Base-by-base conservation (phyloP, 768 basidiomycete species). In the Flagelloscypha sp. region DNA sequence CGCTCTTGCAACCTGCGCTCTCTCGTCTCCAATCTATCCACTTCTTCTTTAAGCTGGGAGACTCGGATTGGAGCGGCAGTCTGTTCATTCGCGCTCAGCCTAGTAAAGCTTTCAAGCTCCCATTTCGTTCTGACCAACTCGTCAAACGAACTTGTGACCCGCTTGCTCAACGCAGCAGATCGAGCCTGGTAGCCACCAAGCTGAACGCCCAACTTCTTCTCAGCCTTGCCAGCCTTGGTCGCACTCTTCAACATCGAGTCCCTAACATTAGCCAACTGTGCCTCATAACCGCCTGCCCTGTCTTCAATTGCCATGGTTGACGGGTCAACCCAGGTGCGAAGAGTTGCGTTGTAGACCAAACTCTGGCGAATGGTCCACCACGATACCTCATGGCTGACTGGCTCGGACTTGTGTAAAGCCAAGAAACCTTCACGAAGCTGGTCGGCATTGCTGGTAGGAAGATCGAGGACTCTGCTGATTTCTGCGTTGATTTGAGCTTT, bases 151-250 rank as follows among this genome's bases (percentile, higher is more conserved):
- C 76, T 73, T 2, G 62, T 65, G 29, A 87, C 52, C 2, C 79
- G 76, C 54, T 73, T 76, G 11, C 69, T 57, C 3, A 92, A 66
- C 25, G 74, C 72, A 49, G 69, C 69, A 19, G 78, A 77, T 7
- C 93, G 76, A 24, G 72, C 70, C 52, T 86, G 76, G 55, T 98
- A 98, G 7, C 95, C 95, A n/a, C 92, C 92, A 3, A 98, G 74
- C 10, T 74, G 73, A 38, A 90, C 76, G 7, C 68, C 72, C 7
- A 98, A 73, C 56, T 90, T 94, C 74, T 92, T 95, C 67, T 97
- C 94, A 5, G 69, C 53, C 65, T 95, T 98, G 15, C 72, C 57
- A 0, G 85, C 83, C 53, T 84, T 88, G 36, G 68, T 72, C 0
- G 86, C 84, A 50, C 93, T 85, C 51, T 74, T 77, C 22, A 76